Conservation (phyloP, 129 eudicot species). For the Flaveria trinervia region DNA sequence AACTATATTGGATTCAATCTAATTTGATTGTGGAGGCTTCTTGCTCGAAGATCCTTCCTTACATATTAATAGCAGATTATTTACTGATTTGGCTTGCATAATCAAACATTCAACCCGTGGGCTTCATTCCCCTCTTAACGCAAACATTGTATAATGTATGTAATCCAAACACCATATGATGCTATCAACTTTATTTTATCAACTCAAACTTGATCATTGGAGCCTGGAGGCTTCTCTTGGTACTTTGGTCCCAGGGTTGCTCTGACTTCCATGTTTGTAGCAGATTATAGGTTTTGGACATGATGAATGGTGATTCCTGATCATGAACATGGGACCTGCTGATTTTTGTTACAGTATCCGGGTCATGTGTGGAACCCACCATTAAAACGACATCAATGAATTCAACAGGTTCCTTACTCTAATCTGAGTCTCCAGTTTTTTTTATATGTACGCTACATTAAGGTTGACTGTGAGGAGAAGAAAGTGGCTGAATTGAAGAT, state of each 20-base stretch:
- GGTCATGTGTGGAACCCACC: background rate
- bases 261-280: constrained; percentile 4
- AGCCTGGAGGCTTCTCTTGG: background rate
- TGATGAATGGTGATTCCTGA: background rate
- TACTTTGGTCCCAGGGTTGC: background rate
- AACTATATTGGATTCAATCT: background rate
- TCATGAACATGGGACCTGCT: background rate
- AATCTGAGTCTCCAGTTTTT: background rate
- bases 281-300: background rate
- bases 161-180: background rate
- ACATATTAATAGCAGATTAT: background rate
- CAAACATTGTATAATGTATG: background rate
- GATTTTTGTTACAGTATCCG: background rate
- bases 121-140: background rate
- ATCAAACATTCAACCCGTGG: background rate
- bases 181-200: background rate
- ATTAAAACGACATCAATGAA: background rate
- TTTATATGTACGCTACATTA: too few relatives aligned
- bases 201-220: background rate
- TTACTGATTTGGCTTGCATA: background rate
- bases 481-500: too few relatives aligned
- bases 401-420: background rate
- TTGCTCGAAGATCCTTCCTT: background rate
- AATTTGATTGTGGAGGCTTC: background rate
- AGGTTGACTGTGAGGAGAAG: too few relatives aligned